These are phyloP conservation scores for Phylloporus sp. DNA, from an alignment of 1,284 basidiomycete genomes.

Conservation along the genomic window DNA sequence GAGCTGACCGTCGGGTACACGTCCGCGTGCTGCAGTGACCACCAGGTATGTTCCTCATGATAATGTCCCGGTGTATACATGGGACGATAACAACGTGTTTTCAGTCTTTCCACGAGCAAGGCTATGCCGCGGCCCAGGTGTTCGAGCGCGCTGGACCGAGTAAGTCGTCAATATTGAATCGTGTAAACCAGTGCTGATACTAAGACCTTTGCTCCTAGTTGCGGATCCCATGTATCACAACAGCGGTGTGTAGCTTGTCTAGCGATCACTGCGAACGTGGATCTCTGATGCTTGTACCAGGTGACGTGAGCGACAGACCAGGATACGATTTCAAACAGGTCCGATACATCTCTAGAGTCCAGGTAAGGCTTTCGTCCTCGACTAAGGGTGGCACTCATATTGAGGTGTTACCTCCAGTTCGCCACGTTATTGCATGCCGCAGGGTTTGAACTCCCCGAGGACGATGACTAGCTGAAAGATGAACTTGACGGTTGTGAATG, in stretches of 20 bases:
- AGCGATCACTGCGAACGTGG: background rate
- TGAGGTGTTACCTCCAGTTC: slow-evolving; percentile 40
- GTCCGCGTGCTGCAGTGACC: slow-evolving; percentile 85
- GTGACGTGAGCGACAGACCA: slow-evolving; percentile 75
- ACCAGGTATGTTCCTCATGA: slow-evolving; percentile 53
- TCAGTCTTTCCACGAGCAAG: slow-evolving; percentile 80
- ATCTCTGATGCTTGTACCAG: slow-evolving; percentile 35
- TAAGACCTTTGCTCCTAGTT: slow-evolving; percentile 44
- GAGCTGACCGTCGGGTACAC: slow-evolving; percentile 83
- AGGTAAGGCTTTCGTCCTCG: slow-evolving; percentile 49
- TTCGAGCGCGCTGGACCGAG: slow-evolving; percentile 84
- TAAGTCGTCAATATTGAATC: slow-evolving; percentile 33
- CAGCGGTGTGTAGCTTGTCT: slow-evolving; percentile 53
- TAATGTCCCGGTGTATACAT: background rate
- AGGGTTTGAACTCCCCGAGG: slow-evolving; percentile 48
- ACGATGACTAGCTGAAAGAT: background rate
- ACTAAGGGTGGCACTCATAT: background rate
- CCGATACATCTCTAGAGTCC: slow-evolving; percentile 82
- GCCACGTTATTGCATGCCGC: slow-evolving; percentile 56
- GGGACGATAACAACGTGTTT: background rate
- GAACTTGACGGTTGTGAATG: background rate
- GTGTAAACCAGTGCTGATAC: background rate
- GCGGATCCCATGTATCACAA: slow-evolving; percentile 88
- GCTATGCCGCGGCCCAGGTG: slow-evolving; percentile 81
- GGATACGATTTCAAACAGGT: slow-evolving; percentile 85